phyloP scores from a whole-genome alignment of 306 rosid genomes.

The Fragaria iinumae region DNA sequence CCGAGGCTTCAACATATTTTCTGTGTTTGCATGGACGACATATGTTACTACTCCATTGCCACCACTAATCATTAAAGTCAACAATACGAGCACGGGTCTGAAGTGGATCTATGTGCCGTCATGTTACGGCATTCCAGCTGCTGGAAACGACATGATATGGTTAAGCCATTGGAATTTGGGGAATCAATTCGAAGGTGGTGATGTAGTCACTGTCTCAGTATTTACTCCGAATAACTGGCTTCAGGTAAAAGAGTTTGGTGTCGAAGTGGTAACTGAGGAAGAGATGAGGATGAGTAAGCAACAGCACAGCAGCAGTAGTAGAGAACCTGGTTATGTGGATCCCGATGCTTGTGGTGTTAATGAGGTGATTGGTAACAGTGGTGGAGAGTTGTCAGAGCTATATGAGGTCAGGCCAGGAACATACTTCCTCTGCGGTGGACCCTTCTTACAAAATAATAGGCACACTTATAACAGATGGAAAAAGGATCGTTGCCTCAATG shows the following conservation, averaged over 20 bases:
- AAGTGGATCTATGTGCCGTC: neutral
- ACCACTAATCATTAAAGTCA: neutral
- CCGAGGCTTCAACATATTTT: neutral
- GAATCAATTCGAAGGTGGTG: neutral
- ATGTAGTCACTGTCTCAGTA: neutral
- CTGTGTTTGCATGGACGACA: neutral
- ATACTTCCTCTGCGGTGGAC: too few species aligned
- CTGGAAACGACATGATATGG: neutral
- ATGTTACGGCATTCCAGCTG: neutral
- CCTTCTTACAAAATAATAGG: too few species aligned
- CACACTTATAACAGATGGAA: too few species aligned
- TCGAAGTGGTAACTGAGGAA: neutral
- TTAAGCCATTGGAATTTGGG: constrained; percentile 2
- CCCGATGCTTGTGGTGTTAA: too few species aligned
- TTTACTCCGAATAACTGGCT: neutral
- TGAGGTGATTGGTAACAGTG: too few species aligned
- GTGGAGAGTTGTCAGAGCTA: neutral
- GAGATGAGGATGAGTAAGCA: neutral
- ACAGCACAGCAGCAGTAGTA: too few species aligned
- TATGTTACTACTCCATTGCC: too few species aligned
- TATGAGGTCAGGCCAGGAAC: too few species aligned
- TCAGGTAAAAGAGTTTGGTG: neutral
- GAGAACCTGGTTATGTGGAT: neutral
- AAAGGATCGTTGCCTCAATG: too few species aligned
- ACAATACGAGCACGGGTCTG: neutral